Evolutionary conservation across 306 rosid genomes (phyloP).

Genomic region (Acacia crassicarpa): DNA sequence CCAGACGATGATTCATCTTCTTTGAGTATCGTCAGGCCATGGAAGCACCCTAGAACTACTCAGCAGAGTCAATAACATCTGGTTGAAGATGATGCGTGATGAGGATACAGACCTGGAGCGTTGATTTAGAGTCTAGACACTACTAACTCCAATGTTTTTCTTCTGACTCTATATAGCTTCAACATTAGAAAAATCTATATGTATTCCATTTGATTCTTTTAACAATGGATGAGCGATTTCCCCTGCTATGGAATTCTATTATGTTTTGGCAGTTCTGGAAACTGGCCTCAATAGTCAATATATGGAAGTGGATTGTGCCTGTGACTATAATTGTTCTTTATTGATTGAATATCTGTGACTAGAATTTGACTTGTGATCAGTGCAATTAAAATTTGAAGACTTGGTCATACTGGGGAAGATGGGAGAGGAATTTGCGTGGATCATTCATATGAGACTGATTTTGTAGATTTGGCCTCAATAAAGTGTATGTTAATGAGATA

Average conservation of each 20-base stretch:
- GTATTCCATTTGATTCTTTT: not conserved
- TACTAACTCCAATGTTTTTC: not conserved
- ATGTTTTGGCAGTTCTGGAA: not conserved
- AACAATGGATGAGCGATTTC: not conserved
- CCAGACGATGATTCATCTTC: constrained; percentile 21
- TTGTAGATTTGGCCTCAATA: not conserved
- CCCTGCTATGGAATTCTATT: not conserved
- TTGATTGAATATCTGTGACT: not conserved
- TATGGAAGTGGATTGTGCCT: not conserved
- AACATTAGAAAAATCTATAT: not conserved
- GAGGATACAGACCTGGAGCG: not conserved
- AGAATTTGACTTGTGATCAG: not conserved
- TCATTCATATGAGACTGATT: not conserved
- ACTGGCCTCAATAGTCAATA: not conserved
- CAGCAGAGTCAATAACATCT: not conserved
- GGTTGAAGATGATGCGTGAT: not conserved
- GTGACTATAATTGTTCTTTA: not conserved
- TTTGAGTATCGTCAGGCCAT: constrained; percentile 7
- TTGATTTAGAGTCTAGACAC: not conserved
- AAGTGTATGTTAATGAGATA: not conserved
- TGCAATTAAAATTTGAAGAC: not conserved
- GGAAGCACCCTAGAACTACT: constrained; percentile 7
- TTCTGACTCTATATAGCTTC: not conserved
- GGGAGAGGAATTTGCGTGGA: not conserved
- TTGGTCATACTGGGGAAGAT: not conserved